Evolutionary conservation across 371 early-diverging fungal genomes (phyloP), one percentile per base, ranked within the genome.

Genomic region (Chytridiales sp.): DNA sequence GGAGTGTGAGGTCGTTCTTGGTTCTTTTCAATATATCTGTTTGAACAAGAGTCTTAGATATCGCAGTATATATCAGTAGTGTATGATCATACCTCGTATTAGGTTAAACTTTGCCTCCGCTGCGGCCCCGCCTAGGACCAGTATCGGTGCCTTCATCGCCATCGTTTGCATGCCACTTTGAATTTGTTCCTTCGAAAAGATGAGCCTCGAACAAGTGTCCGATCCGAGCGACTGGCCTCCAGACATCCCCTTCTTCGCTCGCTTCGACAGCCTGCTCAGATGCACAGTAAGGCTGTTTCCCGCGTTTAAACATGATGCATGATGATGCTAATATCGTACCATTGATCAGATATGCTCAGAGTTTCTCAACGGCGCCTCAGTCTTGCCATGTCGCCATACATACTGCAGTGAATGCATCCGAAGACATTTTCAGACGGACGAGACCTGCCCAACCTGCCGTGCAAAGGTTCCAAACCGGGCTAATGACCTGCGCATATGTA

Each of bases 341-440:
- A 51, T 9, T n/a, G n/a, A n/a, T n/a, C n/a, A n/a, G n/a, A 56
- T 64, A 4, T 64, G 64, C 42, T 30, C 31, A 2, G 59, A 59
- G 30, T 44, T 49, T 22, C 36, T 61, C 17, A 24, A 42, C 26
- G 61, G 59, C 13, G 46, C 73, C 22, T 47, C 63, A 46, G 34
- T 56, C 13, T 67, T 72, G 8, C 69, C 73, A 3, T 73, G 73
- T 54, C 27, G 42, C 5, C 73, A 73, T 52, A 15, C 58, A 8
- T 73, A 69, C 60, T 73, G 73, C 47, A 69, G 69, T 17, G 53
- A 53, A 30, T 73, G 73, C 59, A 42, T 69, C 3, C 62, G 73
- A n/a, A 17, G 65, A 19, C 57, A 62, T 42, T 43, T 69, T 11
- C 42, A 38, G 40, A 38, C 29, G 36, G 42, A 42, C n/a, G n/a